These are phyloP conservation scores for Solanum acaule DNA, from an alignment of 257 asterid species.

Conservation along the genomic window DNA sequence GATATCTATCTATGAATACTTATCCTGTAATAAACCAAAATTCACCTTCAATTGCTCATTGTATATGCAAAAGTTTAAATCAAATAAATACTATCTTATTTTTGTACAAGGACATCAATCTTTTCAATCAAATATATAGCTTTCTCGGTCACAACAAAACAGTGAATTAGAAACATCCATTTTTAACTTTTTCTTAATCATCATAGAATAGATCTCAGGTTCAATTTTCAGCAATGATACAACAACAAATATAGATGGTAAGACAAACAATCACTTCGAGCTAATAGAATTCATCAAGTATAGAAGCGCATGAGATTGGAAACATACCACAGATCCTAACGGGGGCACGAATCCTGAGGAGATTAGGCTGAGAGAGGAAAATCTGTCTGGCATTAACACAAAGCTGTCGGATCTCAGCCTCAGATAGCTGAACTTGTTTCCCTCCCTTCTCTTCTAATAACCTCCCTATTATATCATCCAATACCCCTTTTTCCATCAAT, in stretches of 20 bases:
- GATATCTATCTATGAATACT: background rate
- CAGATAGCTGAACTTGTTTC: conserved; percentile 92
- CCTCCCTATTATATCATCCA: conserved; percentile 75
- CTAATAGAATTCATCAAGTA: too few relatives aligned
- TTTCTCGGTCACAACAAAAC: background rate
- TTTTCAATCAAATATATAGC: background rate
- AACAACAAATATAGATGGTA: background rate
- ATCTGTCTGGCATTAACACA: conserved; percentile 79
- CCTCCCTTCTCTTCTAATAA: conserved; percentile 79
- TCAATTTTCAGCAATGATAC: background rate
- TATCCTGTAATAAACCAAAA: background rate
- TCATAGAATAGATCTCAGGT: background rate
- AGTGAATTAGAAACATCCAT: background rate
- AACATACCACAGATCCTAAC: conserved; percentile 69
- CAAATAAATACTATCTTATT: background rate
- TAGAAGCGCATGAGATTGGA: too few relatives aligned
- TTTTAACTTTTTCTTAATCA: background rate
- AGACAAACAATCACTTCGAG: too few relatives aligned
- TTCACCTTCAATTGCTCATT: background rate
- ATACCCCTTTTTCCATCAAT: conserved; percentile 62
- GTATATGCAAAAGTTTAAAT: too few relatives aligned
- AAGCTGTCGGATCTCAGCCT: conserved; percentile 93
- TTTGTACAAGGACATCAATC: background rate
- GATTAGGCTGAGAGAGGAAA: conserved; percentile 67
- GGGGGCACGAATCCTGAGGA: conserved; percentile 62